Conservation (phyloP, 2,329 filamentous ascomycete genomes). For the Zymoseptoria tritici region DNA sequence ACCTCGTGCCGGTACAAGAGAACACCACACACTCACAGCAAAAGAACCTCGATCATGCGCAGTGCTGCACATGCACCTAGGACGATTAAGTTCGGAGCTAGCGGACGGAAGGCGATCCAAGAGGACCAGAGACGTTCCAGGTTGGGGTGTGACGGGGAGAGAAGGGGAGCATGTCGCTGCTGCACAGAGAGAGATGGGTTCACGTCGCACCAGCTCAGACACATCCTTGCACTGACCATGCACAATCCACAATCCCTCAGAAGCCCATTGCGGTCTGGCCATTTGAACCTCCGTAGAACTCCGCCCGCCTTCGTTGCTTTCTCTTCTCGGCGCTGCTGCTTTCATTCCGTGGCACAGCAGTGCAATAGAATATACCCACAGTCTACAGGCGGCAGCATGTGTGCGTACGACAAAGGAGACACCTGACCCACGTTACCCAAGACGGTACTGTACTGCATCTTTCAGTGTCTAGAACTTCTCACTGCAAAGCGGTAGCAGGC, state of each 20-base stretch:
- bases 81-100: neutral
- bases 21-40: neutral
- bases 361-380: neutral
- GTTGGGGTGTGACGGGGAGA: too few species aligned
- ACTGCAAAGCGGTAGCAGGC: neutral
- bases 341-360: neutral
- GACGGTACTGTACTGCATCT: neutral
- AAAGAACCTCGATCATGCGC: neutral
- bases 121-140: neutral
- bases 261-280: neutral
- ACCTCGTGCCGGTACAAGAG: too few species aligned
- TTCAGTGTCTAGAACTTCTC: neutral
- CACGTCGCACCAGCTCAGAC: neutral
- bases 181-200: neutral
- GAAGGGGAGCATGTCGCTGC: too few species aligned
- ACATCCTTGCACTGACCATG: neutral
- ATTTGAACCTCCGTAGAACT: neutral
- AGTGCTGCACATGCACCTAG: neutral
- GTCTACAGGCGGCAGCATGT: neutral
- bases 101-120: neutral
- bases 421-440: neutral
- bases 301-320: too few species aligned
- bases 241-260: neutral
- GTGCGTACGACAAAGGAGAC: neutral
- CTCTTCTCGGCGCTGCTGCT: too few species aligned